Evolutionary conservation across 208 protist genomes (phyloP), one percentile per base, ranked within the genome.

Genomic region (Leishmania mexicana): DNA sequence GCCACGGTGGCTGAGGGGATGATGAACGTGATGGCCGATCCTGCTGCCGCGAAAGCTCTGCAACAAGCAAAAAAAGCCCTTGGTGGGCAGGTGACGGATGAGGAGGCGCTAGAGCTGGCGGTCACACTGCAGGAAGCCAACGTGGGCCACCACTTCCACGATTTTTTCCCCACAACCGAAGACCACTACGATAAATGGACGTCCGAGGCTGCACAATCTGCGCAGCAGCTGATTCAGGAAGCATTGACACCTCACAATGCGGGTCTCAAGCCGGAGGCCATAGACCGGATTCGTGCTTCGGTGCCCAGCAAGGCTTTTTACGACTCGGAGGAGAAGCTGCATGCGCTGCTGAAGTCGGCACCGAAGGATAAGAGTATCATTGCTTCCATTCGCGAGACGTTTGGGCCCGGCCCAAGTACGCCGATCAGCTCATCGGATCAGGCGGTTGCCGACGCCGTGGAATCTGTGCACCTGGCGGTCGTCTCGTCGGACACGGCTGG

Each of bases 141-240:
- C 49, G 84, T 93, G 58, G 89, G 86, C 60, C 91, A 95, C 78
- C 93, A 96, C 81, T 96, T 96, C 84, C 88, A 94, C 78, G 89
- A 97, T 53, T 96, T 89, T 81, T 96, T 97, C 77, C 91, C 91
- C 38, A 67, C 60, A 65, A 81, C 76, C 35, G 54, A 80, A n/a
- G 76, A 74, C 45, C 87, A 95, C 67, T 96, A 96, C 78, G 88
- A 89, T 73, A 78, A 92, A 60, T 95, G 92, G 90, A 68, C 60
- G 38, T 96, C 94, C 11, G 79, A 87, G 57, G 77, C 47, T 24
- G 89, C 92, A 40, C 68, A 79, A 19, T 70, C 76, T 24, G 81
- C 85, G 35, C 83, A 87, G 76, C 78, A 85, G 62, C 72, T 92
- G n/a, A 90, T 96, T 31, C 65, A 83, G n/a, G 75, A 87, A n/a